Percentiles rank a stretch among this genome's conserved stretches.
phyloP scores from a whole-genome alignment of 2,329 filamentous ascomycete species.

The Aureobasidium sp. region DNA sequence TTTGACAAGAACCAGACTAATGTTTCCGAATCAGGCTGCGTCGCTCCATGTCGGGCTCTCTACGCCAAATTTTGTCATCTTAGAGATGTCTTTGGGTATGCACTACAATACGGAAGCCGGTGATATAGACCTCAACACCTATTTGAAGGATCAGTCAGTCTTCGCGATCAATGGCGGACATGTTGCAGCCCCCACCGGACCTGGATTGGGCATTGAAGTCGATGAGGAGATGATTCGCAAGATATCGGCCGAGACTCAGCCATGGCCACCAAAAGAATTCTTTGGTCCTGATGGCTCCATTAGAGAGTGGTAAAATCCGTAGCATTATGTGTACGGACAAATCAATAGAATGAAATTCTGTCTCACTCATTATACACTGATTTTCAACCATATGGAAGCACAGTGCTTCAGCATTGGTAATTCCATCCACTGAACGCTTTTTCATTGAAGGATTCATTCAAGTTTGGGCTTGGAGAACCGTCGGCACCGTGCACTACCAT shows the following conservation, averaged over 20 bases:
- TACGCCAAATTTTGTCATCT: constrained; percentile 61
- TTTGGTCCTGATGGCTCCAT: constrained; percentile 60
- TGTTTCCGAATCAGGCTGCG: constrained; percentile 37
- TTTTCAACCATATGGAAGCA: no score
- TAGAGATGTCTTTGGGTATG: constrained; percentile 73
- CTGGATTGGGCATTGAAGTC: constrained; percentile 28
- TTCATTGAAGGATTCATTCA: no score
- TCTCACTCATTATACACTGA: no score
- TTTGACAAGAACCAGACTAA: not conserved
- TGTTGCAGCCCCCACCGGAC: constrained; percentile 24
- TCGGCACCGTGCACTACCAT: no score
- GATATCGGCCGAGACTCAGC: constrained; percentile 49
- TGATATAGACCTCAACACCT: constrained; percentile 49
- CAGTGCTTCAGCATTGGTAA: no score
- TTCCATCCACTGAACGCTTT: no score
- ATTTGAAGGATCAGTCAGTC: constrained; percentile 24
- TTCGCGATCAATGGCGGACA: constrained; percentile 26
- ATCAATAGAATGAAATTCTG: not conserved
- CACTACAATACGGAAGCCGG: constrained; percentile 64
- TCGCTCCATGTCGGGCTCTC: constrained; percentile 58
- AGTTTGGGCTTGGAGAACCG: no score
- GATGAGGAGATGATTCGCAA: constrained; percentile 61
- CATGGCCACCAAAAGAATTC: constrained; percentile 62
- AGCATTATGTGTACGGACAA: not conserved
- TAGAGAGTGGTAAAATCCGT: constrained; percentile 55